Percentiles rank a stretch among this genome's conserved stretches.
phyloP scores from a whole-genome alignment of 2,329 filamentous ascomycete genomes.

The Neonectria coccinea region DNA sequence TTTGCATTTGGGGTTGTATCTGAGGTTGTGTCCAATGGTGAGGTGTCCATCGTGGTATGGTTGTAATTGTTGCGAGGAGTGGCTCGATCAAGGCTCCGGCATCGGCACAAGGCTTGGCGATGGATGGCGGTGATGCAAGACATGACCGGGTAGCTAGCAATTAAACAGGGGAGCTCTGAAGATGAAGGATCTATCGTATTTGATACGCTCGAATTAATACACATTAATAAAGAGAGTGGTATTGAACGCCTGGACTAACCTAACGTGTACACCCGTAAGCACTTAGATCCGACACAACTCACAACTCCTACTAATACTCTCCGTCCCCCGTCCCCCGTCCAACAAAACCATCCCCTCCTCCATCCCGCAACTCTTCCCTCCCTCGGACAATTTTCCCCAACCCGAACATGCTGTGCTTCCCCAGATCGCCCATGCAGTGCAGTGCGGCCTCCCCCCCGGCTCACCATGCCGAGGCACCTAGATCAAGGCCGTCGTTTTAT shows the following conservation, averaged over 20 bases:
- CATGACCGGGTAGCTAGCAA: too few relatives aligned
- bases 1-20: background rate
- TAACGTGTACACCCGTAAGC: background rate
- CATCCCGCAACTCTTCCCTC: conserved; percentile 21
- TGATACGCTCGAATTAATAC: too few relatives aligned
- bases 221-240: background rate
- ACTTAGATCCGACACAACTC: too few relatives aligned
- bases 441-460: background rate
- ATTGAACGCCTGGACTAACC: background rate
- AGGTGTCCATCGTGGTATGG: background rate
- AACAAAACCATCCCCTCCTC: background rate
- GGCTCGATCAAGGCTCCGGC: too few relatives aligned
- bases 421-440: conserved; percentile 15
- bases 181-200: too few relatives aligned
- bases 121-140: background rate
- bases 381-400: conserved; percentile 1
- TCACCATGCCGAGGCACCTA: conserved; percentile 23
- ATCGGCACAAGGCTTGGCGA: background rate
- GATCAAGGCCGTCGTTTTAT: background rate
- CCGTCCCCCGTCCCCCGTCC: too few relatives aligned
- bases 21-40: background rate
- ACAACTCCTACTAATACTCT: too few relatives aligned
- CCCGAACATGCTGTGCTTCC: conserved; percentile 25
- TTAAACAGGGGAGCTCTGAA: too few relatives aligned
- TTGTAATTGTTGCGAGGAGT: background rate